Evolutionary conservation across 2,329 filamentous ascomycete species (phyloP), one percentile per base, ranked within the genome.

Genomic region (Hypocrella siamensis): DNA sequence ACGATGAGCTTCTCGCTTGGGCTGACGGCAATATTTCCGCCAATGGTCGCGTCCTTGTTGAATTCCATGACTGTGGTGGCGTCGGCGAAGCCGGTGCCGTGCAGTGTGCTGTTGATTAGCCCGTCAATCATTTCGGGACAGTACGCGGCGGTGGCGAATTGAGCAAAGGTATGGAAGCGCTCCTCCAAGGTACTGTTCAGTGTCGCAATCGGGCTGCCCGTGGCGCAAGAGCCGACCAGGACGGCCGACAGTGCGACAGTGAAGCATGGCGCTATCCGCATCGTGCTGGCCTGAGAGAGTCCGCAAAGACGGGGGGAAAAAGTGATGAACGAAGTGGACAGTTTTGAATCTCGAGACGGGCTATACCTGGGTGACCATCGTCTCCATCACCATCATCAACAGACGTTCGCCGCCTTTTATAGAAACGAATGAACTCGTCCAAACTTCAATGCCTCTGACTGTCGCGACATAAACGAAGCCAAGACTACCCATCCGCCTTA

Each of bases 11-110:
- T 14, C 25, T 18, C 9, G 11, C 17, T 19, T 10, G 19, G n/a
- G 17, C 18, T 32, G 17, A 32, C 31, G 4, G 31, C 31, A 9
- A 32, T 17, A 15, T 32, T 27, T 10, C 31, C 31, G 16, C 15
- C 19, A 6, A 32, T 28, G 24, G 21, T 27, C 14, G 11, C 11
- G 5, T 15, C 14, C 12, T 22, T n/a, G 24, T 15, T 16, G 6
- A 32, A 21, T n/a, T 32, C 31, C 3, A 11, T 6, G 12, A 32
- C 31, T 6, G 31, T 28, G 12, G 17, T 21, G 16, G 31, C 31
- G 25, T 32, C 31, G 11, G 12, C 14, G 11, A 28, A n/a, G 3
- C 4, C 14, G 16, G 14, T 21, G 12, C 8, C 26, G 22, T 25
- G 28, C 9, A 32, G 21, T 6, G 2, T 6, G 17, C 24, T 22